phyloP scores from a whole-genome alignment of 371 early-diverging fungal genomes.

The Rhizopus microsporus region DNA sequence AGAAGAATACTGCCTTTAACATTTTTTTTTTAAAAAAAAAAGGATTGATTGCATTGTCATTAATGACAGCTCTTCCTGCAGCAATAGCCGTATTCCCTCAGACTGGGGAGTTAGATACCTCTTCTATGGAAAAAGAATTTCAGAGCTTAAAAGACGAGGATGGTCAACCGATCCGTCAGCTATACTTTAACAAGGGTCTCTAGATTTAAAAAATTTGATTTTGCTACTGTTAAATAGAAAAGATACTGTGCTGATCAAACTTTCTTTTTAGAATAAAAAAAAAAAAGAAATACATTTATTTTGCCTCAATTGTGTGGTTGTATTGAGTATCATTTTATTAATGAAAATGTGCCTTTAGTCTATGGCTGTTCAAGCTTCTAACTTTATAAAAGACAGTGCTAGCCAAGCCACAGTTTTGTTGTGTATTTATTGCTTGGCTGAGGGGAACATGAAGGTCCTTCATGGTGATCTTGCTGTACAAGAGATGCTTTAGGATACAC shows the following conservation, averaged over 20 bases:
- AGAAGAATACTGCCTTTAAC: background rate
- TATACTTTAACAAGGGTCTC: constrained; percentile 77
- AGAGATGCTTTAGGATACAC: too few relatives aligned
- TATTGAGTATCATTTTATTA: too few relatives aligned
- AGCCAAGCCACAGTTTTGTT: too few relatives aligned
- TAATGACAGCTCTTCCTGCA: constrained; percentile 76
- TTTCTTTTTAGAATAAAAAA: too few relatives aligned
- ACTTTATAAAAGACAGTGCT: too few relatives aligned
- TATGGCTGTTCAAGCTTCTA: too few relatives aligned
- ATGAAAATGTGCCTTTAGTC: too few relatives aligned
- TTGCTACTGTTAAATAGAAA: background rate
- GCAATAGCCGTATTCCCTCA: constrained; percentile 88
- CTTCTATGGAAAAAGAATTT: constrained; percentile 52
- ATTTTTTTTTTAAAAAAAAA: constrained; percentile 4
- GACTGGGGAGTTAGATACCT: constrained; percentile 45
- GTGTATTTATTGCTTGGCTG: too few relatives aligned
- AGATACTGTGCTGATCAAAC: background rate
- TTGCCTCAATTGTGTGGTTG: too few relatives aligned
- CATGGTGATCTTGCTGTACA: too few relatives aligned
- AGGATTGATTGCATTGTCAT: constrained; percentile 63
- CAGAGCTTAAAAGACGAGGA: constrained; percentile 50
- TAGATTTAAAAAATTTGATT: constrained; percentile 22
- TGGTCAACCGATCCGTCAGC: constrained; percentile 55
- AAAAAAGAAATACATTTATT: too few relatives aligned
- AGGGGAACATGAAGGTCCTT: too few relatives aligned